A percentile compares a stretch with the other conserved stretches of the same genome.
These are phyloP conservation scores for Terfezia claveryi DNA, from an alignment of 495 filamentous ascomycete species.

Conservation along the genomic window DNA sequence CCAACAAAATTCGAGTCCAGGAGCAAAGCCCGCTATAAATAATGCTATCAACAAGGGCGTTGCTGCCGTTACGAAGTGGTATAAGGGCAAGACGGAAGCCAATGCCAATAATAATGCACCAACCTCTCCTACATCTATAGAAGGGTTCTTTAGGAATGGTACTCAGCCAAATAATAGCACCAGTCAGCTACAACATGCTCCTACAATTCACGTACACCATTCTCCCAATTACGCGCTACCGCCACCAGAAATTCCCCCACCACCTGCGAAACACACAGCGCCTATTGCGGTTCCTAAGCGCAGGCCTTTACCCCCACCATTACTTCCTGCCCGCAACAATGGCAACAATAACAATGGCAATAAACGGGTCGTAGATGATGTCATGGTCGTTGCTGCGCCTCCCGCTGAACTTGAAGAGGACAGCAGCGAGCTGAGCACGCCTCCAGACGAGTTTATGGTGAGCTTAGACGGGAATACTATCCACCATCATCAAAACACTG, in stretches of 20 bases:
- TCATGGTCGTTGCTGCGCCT: constrained; percentile 39
- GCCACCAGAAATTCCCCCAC: constrained; percentile 45
- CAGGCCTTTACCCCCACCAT: constrained; percentile 31
- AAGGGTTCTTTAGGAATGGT: constrained; percentile 38
- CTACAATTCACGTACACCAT: too few species aligned
- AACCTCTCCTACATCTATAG: constrained; percentile 29
- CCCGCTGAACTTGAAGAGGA: constrained; percentile 29
- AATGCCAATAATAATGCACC: constrained; percentile 13
- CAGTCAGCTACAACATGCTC: too few species aligned
- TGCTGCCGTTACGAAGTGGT: constrained; percentile 64
- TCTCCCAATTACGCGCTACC: constrained; percentile 25
- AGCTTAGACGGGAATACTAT: background rate
- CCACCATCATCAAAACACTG: background rate
- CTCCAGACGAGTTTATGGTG: background rate
- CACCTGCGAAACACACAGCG: constrained; percentile 33
- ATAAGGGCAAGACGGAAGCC: constrained; percentile 21
- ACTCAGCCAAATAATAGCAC: too few species aligned
- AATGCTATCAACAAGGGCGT: constrained; percentile 46
- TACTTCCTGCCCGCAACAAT: constrained; percentile 19
- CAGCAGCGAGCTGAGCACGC: constrained; percentile 5
- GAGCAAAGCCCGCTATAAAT: background rate
- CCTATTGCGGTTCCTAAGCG: constrained; percentile 38
- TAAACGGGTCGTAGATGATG: constrained; percentile 22
- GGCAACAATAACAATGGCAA: constrained; percentile 17
- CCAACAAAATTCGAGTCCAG: background rate